A percentile compares a stretch with the other conserved stretches of the same genome.
Conservation (phyloP, 2,329 filamentous ascomycete species). For the Fusarium poae region DNA sequence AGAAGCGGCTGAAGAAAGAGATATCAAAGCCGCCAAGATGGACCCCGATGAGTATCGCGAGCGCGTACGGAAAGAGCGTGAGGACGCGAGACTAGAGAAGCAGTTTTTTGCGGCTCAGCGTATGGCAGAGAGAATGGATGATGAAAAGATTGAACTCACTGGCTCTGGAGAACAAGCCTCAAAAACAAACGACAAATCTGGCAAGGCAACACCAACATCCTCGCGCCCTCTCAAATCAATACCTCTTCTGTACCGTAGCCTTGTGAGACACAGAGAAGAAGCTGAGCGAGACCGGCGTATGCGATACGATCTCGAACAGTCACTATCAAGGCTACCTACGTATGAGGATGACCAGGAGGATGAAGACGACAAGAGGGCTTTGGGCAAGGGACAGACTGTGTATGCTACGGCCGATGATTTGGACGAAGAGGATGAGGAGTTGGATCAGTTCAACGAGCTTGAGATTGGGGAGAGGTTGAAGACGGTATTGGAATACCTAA, state of each 20-base stretch:
- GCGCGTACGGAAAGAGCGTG: slow-evolving; percentile 76
- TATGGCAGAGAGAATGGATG: slow-evolving; percentile 81
- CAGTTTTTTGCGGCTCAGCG: slow-evolving; percentile 84
- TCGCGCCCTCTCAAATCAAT: slow-evolving; percentile 72
- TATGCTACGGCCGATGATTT: slow-evolving; percentile 75
- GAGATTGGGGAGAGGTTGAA: slow-evolving; percentile 74
- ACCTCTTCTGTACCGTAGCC: slow-evolving; percentile 82
- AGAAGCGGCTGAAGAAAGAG: slow-evolving; percentile 70
- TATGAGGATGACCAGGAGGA: slow-evolving; percentile 80
- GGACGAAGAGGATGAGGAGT: slow-evolving; percentile 83
- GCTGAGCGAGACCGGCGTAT: slow-evolving; percentile 76
- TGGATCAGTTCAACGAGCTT: slow-evolving; percentile 82
- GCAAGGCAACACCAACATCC: slow-evolving; percentile 55
- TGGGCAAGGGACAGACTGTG: slow-evolving; percentile 68
- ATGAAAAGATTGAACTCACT: slow-evolving; percentile 56
- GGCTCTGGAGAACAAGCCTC: slow-evolving; percentile 34
- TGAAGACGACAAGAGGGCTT: slow-evolving; percentile 76
- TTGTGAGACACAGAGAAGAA: slow-evolving; percentile 77
- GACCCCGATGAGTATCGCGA: slow-evolving; percentile 80
- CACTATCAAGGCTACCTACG: slow-evolving; percentile 71
- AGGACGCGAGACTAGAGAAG: slow-evolving; percentile 75
- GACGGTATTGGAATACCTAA: slow-evolving; percentile 75
- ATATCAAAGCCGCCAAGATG: slow-evolving; percentile 70
- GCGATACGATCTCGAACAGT: slow-evolving; percentile 75
- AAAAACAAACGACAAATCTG: slow-evolving; percentile 32